Evolutionary conservation across 139 green algal species (phyloP).

Genomic region (Yamagishiella unicocca): DNA sequence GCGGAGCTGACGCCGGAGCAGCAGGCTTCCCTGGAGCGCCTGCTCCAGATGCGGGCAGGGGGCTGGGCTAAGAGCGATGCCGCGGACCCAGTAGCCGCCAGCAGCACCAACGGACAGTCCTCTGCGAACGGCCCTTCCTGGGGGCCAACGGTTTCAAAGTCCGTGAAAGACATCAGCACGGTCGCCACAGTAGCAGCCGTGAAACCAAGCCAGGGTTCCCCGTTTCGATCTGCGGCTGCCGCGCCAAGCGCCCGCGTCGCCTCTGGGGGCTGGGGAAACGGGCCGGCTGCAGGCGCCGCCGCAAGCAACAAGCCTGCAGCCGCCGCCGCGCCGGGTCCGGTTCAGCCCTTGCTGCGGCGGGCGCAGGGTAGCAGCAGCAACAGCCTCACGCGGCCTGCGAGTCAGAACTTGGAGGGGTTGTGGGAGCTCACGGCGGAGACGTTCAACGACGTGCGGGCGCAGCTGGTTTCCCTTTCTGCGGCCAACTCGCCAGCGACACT

Average conservation of each 20-base stretch:
- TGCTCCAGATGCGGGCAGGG: not conserved
- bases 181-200: too few species aligned
- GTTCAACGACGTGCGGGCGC: not conserved
- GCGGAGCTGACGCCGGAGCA: not conserved
- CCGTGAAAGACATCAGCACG: too few species aligned
- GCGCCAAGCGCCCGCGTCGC: too few species aligned
- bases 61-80: not conserved
- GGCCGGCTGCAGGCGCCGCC: too few species aligned
- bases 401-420: constrained; percentile 25
- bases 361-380: not conserved
- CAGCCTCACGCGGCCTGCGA: not conserved
- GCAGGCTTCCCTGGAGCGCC: not conserved
- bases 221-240: too few species aligned
- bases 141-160: too few species aligned
- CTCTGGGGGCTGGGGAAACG: too few species aligned
- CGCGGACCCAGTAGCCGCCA: too few species aligned
- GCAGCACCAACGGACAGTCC: too few species aligned
- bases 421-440: constrained; percentile 4
- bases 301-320: not conserved
- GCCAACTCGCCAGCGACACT: constrained; percentile 19
- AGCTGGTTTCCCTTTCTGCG: not conserved
- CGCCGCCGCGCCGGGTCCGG: not conserved
- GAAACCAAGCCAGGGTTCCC: too few species aligned
- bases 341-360: not conserved
- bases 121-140: too few species aligned